These are phyloP conservation scores for Globisporangium radiosum DNA, from an alignment of 352 stramenopile species.

Conservation along the genomic window DNA sequence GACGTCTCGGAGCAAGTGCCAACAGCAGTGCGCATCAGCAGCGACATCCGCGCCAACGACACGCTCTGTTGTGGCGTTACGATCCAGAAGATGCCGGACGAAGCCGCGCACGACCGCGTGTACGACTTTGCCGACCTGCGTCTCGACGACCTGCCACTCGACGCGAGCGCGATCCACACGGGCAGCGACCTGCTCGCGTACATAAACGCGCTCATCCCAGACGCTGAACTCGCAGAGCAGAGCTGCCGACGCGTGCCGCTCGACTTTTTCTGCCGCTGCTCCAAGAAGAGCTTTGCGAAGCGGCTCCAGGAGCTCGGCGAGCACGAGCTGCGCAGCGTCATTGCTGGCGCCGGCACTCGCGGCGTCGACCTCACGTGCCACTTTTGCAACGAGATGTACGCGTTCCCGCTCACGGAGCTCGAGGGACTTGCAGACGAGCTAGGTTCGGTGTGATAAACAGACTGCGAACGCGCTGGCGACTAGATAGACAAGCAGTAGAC, in stretches of 20 bases:
- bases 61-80: slow-evolving; percentile 66
- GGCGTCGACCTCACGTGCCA: slow-evolving; percentile 74
- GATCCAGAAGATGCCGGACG: slow-evolving; percentile 76
- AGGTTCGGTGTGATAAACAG: no score
- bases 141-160: slow-evolving; percentile 45
- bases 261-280: slow-evolving; percentile 83
- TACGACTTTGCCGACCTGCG: slow-evolving; percentile 65
- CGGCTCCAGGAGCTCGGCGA: slow-evolving; percentile 45
- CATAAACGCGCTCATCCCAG: slow-evolving; percentile 68
- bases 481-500: neutral
- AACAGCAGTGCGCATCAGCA: slow-evolving; percentile 76
- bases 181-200: slow-evolving; percentile 60
- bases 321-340: slow-evolving; percentile 42
- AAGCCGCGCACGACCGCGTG: slow-evolving; percentile 35
- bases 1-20: slow-evolving; percentile 81
- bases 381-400: slow-evolving; percentile 81
- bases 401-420: slow-evolving; percentile 52
- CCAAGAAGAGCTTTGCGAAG: slow-evolving; percentile 53
- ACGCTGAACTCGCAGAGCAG: slow-evolving; percentile 50
- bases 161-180: slow-evolving; percentile 37
- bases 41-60: slow-evolving; percentile 34
- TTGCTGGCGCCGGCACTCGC: slow-evolving; percentile 34
- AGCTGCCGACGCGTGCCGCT: slow-evolving; percentile 55
- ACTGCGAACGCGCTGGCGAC: no score
- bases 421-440: slow-evolving; percentile 16